These are phyloP conservation scores for Lasiodiplodia theobromae DNA, from an alignment of 2,329 filamentous ascomycete species.

Conservation along the genomic window DNA sequence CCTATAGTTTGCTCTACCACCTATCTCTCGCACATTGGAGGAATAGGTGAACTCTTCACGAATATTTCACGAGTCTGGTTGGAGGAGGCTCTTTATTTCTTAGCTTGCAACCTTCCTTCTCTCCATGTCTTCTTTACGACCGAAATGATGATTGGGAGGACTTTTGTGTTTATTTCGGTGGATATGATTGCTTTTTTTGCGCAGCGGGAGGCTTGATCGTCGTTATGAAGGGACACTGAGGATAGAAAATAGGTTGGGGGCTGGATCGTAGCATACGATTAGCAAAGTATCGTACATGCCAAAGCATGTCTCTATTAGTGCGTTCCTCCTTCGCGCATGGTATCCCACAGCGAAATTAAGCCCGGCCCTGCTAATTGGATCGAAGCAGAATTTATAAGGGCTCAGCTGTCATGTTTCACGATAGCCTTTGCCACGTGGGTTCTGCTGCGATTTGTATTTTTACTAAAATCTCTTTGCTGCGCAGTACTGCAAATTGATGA, in stretches of 20 bases:
- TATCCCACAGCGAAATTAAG: background rate
- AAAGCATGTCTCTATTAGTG: background rate
- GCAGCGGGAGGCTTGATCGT: background rate
- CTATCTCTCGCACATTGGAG: background rate
- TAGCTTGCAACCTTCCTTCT: background rate
- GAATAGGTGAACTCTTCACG: background rate
- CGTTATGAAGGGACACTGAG: background rate
- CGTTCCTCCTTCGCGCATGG: background rate
- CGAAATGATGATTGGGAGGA: background rate
- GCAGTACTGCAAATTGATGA: background rate
- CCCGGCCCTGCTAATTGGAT: background rate
- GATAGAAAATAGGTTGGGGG: background rate
- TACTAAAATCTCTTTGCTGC: background rate
- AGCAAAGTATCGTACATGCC: background rate
- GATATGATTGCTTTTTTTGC: constrained; percentile 1
- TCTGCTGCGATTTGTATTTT: background rate
- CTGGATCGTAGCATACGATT: background rate
- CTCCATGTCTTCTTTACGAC: background rate
- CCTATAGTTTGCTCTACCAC: constrained; percentile 20
- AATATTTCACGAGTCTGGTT: constrained; percentile 8
- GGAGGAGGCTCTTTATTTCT: background rate
- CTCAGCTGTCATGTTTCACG: background rate
- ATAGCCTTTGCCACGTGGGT: background rate
- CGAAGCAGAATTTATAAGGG: background rate
- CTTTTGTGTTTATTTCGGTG: background rate